Evolutionary conservation across 306 rosid species (phyloP), one percentile per base, ranked within the genome.

Genomic region (Rosa persica): DNA sequence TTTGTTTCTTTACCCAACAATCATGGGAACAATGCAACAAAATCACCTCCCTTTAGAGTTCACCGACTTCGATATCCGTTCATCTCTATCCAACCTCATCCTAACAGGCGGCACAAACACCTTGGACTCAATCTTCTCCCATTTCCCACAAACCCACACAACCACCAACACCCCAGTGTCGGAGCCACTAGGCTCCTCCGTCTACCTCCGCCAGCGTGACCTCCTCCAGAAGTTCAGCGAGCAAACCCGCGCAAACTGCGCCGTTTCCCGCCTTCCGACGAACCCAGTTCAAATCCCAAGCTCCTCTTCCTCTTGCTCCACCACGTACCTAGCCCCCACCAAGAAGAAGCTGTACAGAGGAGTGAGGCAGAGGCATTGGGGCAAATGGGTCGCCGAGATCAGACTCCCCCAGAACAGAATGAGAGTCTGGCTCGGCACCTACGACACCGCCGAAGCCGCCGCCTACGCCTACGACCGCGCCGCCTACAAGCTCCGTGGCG

Each of bases 281-380:
- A 7, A 34, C 22, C 79, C 76, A 1, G 67, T 74, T n/a, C 80
- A 70, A 25, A 74, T 48, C 19, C 72, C 74, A 25, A 79, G 72
- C 54, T 34, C 81, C 5, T 70, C 44, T 20, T 70, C 81, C 5
- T 70, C 44, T 20, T 70, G 47, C 15, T 58, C 61, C 0, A 80
- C 34, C 20, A 64, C 77, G 17, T 61, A 72, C 67, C 49, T 60
- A 15, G 80, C 52, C 25, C 87, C 90, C 8, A 20, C 55, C 62
- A 89, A 89, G 93, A 91, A 90, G 34, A 96, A 93, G 74, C 83
- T 87, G 0, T 96, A 96, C 91, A 96, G 99, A 79, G 99, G 99
- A 70, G 99, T 96, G 86, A 89, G 99, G 20, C 98, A 96, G 93
- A 93, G 99, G 74, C 96, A 96, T 62, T 96, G 99, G 99, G 99